These are phyloP conservation scores for Aulographum hederae DNA, from an alignment of 2,329 filamentous ascomycete genomes.

Conservation along the genomic window DNA sequence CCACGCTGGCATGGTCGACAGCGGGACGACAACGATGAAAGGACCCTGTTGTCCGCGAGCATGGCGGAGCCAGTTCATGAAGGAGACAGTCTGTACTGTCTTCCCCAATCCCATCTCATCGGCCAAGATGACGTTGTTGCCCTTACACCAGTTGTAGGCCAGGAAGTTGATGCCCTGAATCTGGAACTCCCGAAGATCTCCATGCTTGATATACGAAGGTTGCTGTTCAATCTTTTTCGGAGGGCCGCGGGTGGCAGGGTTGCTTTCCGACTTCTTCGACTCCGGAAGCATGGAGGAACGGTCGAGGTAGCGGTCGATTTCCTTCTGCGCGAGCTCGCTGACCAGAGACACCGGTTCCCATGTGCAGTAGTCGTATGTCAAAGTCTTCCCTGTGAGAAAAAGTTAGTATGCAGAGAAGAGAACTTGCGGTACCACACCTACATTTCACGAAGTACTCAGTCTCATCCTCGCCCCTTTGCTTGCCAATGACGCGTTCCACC, in stretches of 20 bases:
- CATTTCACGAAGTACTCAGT: constrained; percentile 92
- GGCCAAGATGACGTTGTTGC: constrained; percentile 89
- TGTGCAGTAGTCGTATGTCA: constrained; percentile 85
- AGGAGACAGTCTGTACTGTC: constrained; percentile 92
- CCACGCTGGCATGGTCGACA: constrained; percentile 96
- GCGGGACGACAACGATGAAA: constrained; percentile 88
- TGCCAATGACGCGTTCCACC: constrained; percentile 81
- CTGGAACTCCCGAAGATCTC: constrained; percentile 82
- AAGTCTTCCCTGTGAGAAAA: no score
- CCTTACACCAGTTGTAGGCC: constrained; percentile 85
- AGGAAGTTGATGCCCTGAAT: constrained; percentile 88
- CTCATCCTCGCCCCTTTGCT: constrained; percentile 60
- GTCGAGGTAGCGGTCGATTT: constrained; percentile 86
- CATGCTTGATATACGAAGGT: constrained; percentile 67
- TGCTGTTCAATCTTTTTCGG: constrained; percentile 53
- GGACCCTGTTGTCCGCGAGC: constrained; percentile 79
- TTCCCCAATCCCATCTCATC: constrained; percentile 99
- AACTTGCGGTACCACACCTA: no score
- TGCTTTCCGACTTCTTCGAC: constrained; percentile 64
- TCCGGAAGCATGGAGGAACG: constrained; percentile 63
- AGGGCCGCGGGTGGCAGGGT: constrained; percentile 48
- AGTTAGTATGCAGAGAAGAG: no score
- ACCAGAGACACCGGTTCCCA: constrained; percentile 51
- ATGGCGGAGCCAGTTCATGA: constrained; percentile 93
- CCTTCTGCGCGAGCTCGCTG: constrained; percentile 47